Percentiles rank a stretch among this genome's conserved stretches.
These are phyloP conservation scores for Insectozyma bohioensis DNA, from an alignment of 1,139 yeast species.

Conservation along the genomic window DNA sequence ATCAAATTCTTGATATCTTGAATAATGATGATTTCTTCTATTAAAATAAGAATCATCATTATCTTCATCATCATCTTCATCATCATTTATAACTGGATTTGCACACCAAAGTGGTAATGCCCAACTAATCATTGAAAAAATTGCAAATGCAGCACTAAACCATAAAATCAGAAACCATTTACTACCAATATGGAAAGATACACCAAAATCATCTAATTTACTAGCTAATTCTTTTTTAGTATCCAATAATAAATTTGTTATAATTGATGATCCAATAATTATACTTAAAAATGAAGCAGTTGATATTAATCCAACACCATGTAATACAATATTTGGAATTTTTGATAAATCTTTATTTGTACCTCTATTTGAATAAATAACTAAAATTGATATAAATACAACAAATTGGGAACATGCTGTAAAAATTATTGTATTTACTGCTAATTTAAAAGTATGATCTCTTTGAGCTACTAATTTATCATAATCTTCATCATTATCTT, in stretches of 20 bases:
- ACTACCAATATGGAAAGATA: slow-evolving; percentile 38
- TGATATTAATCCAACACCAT: slow-evolving; percentile 33
- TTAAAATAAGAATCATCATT: too few species aligned
- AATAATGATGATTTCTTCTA: too few species aligned
- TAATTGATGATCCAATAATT: slow-evolving; percentile 26
- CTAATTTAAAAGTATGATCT: slow-evolving; percentile 10
- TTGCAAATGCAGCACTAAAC: slow-evolving; percentile 26
- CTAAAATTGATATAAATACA: slow-evolving; percentile 27
- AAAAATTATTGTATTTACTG: slow-evolving; percentile 21
- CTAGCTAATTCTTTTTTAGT: slow-evolving; percentile 27
- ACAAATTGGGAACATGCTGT: slow-evolving; percentile 25
- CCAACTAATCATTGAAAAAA: slow-evolving; percentile 35
- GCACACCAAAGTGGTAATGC: slow-evolving; percentile 46
- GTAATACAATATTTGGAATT: slow-evolving; percentile 29
- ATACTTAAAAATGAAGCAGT: slow-evolving; percentile 31
- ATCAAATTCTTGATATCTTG: too few species aligned
- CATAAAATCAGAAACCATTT: slow-evolving; percentile 45
- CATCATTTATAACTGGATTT: slow-evolving; percentile 23
- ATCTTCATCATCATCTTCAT: slow-evolving; percentile 3
- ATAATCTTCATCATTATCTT: slow-evolving; percentile 19
- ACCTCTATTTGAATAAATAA: slow-evolving; percentile 34
- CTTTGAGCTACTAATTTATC: slow-evolving; percentile 19
- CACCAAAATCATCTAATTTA: slow-evolving; percentile 46
- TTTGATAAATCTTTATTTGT: slow-evolving; percentile 22
- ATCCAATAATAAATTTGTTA: slow-evolving; percentile 24